These are phyloP conservation scores for Fomitopsis palustris DNA, from an alignment of 1,284 basidiomycete genomes.

Conservation along the genomic window DNA sequence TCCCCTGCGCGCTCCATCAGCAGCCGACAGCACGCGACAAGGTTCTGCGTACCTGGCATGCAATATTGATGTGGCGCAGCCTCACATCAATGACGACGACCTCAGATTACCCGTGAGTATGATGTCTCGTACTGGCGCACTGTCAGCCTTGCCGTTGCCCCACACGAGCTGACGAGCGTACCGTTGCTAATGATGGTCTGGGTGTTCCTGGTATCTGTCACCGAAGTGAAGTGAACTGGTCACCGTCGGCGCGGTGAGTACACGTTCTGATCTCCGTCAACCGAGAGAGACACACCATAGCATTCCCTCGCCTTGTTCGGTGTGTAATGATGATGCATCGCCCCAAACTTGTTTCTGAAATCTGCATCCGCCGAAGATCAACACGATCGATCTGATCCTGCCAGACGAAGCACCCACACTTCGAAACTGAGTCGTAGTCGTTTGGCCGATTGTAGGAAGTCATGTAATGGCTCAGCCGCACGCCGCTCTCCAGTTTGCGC, in stretches of 20 bases:
- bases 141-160: neutral
- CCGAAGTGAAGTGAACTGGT: constrained; percentile 74
- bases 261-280: constrained; percentile 5
- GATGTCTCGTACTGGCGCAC: constrained; percentile 37
- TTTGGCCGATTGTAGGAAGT: constrained; percentile 66
- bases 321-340: constrained; percentile 61
- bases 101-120: constrained; percentile 39
- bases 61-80: neutral
- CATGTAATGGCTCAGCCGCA: constrained; percentile 65
- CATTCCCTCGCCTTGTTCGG: constrained; percentile 68
- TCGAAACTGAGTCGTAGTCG: constrained; percentile 67
- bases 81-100: constrained; percentile 29
- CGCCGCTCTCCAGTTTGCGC: constrained; percentile 72
- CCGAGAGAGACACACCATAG: constrained; percentile 46
- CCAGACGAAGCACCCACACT: constrained; percentile 45
- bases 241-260: constrained; percentile 2
- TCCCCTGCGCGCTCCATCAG: neutral
- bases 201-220: constrained; percentile 54
- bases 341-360: constrained; percentile 68
- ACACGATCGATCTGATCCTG: neutral
- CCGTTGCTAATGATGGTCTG: constrained; percentile 41
- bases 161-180: constrained; percentile 15
- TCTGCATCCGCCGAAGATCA: constrained; percentile 37
- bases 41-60: neutral
- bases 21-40: neutral